phyloP scores from a whole-genome alignment of 768 basidiomycete genomes.

The Suillus cothurnatus region DNA sequence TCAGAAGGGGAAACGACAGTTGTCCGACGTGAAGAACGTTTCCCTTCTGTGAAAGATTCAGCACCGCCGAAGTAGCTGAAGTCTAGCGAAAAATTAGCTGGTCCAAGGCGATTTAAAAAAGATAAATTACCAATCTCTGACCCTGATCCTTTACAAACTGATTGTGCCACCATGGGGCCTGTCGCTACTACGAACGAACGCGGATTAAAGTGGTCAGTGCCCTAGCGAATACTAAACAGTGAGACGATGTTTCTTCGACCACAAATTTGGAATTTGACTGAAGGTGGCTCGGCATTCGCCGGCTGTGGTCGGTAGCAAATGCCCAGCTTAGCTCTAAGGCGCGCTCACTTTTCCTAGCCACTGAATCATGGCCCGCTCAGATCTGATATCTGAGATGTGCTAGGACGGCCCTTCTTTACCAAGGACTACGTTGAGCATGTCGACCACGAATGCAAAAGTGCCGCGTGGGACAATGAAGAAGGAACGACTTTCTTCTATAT shows the following conservation, averaged over 20 bases:
- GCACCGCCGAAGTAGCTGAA: constrained; percentile 85
- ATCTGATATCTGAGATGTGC: background rate
- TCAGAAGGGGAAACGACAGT: constrained; percentile 42
- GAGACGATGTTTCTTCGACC: background rate
- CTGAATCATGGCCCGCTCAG: background rate
- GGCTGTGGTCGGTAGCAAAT: background rate
- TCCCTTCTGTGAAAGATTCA: constrained; percentile 65
- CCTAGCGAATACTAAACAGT: background rate
- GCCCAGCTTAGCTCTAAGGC: no score
- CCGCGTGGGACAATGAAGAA: background rate
- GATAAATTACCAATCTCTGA: constrained; percentile 22
- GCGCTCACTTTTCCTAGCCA: background rate
- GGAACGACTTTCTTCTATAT: no score
- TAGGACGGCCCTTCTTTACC: background rate
- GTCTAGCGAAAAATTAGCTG: constrained; percentile 42
- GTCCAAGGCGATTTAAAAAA: background rate
- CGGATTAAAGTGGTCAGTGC: background rate
- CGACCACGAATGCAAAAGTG: background rate
- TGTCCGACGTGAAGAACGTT: constrained; percentile 53
- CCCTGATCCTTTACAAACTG: constrained; percentile 6
- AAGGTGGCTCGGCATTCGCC: background rate
- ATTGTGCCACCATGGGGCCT: constrained; percentile 20
- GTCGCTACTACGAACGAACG: background rate
- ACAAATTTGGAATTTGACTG: background rate
- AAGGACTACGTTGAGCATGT: background rate